Evolutionary conservation across 2,329 filamentous ascomycete species (phyloP).

Genomic region (Sarocladium brachiariae): DNA sequence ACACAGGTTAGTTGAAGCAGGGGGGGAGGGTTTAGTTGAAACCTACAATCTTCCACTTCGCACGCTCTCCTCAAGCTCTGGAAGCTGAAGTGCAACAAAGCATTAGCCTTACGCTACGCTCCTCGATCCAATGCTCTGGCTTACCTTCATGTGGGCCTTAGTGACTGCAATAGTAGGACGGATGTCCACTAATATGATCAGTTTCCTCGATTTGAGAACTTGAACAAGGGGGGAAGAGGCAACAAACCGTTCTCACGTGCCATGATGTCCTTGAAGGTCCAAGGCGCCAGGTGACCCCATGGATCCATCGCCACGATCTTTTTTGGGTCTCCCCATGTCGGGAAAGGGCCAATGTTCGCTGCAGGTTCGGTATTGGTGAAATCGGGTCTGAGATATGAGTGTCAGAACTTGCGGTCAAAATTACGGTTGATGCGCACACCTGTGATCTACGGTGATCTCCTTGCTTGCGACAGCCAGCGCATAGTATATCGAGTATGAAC

Average conservation of each 20-base stretch:
- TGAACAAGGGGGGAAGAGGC: too few species aligned
- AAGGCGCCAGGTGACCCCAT: slow-evolving; percentile 78
- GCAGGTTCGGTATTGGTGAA: slow-evolving; percentile 80
- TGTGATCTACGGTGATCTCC: slow-evolving; percentile 77
- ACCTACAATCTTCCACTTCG: slow-evolving; percentile 64
- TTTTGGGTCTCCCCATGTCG: slow-evolving; percentile 80
- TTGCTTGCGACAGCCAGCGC: slow-evolving; percentile 88
- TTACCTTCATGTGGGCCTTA: slow-evolving; percentile 80
- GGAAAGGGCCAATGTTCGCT: slow-evolving; percentile 80
- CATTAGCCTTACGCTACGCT: not conserved
- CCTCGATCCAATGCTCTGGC: not conserved
- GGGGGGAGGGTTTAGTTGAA: too few species aligned
- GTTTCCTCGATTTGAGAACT: too few species aligned
- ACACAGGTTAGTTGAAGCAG: slow-evolving; percentile 14
- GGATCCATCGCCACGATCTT: slow-evolving; percentile 99
- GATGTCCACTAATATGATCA: slow-evolving; percentile 58
- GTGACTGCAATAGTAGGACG: slow-evolving; percentile 88
- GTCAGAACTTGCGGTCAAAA: not conserved
- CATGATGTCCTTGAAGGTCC: slow-evolving; percentile 74
- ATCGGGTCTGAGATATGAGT: slow-evolving; percentile 34
- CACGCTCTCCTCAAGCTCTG: slow-evolving; percentile 87
- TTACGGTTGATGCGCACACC: slow-evolving; percentile 27
- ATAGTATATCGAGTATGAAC: slow-evolving; percentile 94
- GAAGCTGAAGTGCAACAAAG: slow-evolving; percentile 43
- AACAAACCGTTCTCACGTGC: slow-evolving; percentile 42